Percentiles rank a stretch among this genome's conserved stretches.
These are phyloP conservation scores for Galerina sulciceps DNA, from an alignment of 768 basidiomycete species.

Conservation along the genomic window DNA sequence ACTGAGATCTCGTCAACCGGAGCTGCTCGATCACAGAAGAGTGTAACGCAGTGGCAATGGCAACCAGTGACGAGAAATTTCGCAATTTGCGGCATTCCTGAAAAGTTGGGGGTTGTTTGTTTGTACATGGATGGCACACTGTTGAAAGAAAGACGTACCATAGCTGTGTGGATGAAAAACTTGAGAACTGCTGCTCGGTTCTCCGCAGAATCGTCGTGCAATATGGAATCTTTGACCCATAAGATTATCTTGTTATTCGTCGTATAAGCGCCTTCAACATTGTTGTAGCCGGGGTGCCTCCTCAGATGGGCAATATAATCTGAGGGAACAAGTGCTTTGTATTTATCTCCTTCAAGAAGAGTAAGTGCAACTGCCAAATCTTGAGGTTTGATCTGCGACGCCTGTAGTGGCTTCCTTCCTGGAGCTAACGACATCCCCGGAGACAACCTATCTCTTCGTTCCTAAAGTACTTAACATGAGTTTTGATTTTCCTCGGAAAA, in stretches of 20 bases:
- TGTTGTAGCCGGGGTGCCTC: conserved; percentile 31
- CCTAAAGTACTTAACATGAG: conserved; percentile 4
- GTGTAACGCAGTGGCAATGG: conserved; percentile 45
- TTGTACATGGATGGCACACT: not conserved
- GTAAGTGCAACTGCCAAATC: conserved; percentile 49
- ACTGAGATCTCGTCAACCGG: conserved; percentile 32
- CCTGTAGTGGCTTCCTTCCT: conserved; percentile 29
- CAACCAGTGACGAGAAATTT: conserved; percentile 48
- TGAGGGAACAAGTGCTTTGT: conserved; percentile 38
- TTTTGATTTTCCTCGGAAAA: not conserved
- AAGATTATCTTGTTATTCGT: conserved; percentile 43
- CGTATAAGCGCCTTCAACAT: conserved; percentile 34
- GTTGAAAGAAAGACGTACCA: conserved; percentile 28
- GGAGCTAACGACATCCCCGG: conserved; percentile 18
- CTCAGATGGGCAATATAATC: conserved; percentile 47
- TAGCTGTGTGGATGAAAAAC: conserved; percentile 47
- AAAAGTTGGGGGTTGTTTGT: not conserved
- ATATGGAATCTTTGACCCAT: conserved; percentile 44
- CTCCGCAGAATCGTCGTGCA: conserved; percentile 41
- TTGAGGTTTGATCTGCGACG: conserved; percentile 37
- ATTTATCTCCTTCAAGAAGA: conserved; percentile 47
- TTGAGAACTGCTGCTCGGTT: conserved; percentile 42
- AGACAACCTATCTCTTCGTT: conserved; percentile 7
- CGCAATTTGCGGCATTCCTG: conserved; percentile 48
- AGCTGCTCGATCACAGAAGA: conserved; percentile 43